phyloP scores from a whole-genome alignment of 331 rosid species.

The Malus hybrid region DNA sequence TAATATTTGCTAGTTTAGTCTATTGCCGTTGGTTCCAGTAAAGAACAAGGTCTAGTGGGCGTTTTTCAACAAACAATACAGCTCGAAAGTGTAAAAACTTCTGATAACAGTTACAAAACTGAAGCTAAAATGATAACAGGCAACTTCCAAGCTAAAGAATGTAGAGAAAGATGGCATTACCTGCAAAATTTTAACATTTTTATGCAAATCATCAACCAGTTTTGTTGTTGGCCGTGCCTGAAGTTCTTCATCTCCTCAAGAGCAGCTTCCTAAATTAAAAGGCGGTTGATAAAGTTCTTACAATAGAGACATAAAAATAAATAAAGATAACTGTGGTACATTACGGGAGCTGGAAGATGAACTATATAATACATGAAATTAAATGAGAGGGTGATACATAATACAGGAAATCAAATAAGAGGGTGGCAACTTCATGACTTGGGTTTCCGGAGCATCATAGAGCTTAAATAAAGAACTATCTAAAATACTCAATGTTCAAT shows the following conservation, averaged over 20 bases:
- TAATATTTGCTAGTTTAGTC: too few relatives aligned
- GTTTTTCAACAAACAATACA: background rate
- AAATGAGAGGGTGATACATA: too few relatives aligned
- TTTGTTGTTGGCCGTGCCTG: constrained; percentile 80
- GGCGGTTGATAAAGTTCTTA: background rate
- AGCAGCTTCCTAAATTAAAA: constrained; percentile 53
- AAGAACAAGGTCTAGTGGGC: too few relatives aligned
- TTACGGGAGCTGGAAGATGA: too few relatives aligned
- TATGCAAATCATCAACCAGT: constrained; percentile 72
- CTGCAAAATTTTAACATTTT: constrained; percentile 94
- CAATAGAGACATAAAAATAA: background rate
- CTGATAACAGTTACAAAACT: background rate
- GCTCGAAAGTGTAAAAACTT: background rate
- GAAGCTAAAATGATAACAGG: background rate
- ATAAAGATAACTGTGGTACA: background rate
- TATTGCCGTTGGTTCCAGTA: too few relatives aligned
- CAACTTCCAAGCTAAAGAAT: background rate
- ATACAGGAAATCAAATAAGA: background rate
- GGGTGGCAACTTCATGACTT: background rate
- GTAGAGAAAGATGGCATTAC: constrained; percentile 30
- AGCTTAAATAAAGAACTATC: background rate
- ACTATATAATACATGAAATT: too few relatives aligned
- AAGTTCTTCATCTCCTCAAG: constrained; percentile 76
- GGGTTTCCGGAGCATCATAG: background rate
- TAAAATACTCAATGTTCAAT: background rate